phyloP scores from a whole-genome alignment of 2,329 filamentous ascomycete genomes.

The Fusarium udum region DNA sequence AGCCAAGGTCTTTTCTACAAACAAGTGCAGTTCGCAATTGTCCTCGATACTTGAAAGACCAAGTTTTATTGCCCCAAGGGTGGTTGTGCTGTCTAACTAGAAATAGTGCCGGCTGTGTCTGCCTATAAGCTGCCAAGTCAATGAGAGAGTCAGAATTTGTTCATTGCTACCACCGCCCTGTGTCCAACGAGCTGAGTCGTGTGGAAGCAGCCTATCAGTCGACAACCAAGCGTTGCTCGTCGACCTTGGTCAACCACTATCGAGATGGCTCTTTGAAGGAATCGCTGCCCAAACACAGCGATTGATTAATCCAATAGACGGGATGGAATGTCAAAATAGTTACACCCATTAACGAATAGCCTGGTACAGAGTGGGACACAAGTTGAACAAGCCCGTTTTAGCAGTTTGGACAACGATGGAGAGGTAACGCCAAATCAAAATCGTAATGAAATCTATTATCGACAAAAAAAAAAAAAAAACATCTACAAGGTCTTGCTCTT shows the following conservation, averaged over 20 bases:
- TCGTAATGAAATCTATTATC: neutral
- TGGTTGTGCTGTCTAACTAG: neutral
- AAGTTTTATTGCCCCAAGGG: neutral
- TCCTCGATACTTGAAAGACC: neutral
- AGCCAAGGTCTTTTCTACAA: neutral
- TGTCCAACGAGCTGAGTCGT: neutral
- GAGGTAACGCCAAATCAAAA: neutral
- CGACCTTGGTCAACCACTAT: no score
- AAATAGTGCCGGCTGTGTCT: neutral
- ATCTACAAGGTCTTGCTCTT: slow-evolving; percentile 40
- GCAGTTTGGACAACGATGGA: neutral
- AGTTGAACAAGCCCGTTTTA: neutral
- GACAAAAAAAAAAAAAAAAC: neutral
- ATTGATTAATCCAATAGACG: no score
- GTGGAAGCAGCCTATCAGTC: neutral
- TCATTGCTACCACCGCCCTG: neutral
- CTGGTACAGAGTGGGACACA: neutral
- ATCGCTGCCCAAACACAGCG: no score
- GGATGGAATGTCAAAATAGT: neutral
- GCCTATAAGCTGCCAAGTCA: neutral
- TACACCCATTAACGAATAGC: neutral
- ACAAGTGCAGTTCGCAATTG: no score
- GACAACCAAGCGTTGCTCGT: neutral
- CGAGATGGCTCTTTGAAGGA: neutral
- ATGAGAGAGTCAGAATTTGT: neutral